Percentiles rank a stretch among this genome's conserved stretches.
Conservation (phyloP, 2,329 filamentous ascomycete genomes). For the Acarospora socialis region DNA sequence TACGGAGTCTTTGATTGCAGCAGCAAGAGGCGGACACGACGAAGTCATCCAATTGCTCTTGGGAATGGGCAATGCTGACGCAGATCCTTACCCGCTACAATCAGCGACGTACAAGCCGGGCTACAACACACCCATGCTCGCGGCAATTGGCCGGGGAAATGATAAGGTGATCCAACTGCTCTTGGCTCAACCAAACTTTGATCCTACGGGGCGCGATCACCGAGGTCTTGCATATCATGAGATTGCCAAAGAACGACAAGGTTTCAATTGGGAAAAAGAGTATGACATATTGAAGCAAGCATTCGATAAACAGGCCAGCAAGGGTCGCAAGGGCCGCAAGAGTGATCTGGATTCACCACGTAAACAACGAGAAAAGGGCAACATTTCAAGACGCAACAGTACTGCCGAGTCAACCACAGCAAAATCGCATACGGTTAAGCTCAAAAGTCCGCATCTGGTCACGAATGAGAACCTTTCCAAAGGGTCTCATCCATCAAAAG, state of each 20-base stretch:
- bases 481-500: not conserved
- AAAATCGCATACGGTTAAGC: too few species aligned
- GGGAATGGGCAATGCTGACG: slow-evolving; percentile 50
- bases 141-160: slow-evolving; percentile 80
- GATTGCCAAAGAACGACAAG: slow-evolving; percentile 66
- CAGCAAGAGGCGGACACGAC: slow-evolving; percentile 81
- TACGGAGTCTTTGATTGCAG: slow-evolving; percentile 75
- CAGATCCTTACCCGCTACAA: slow-evolving; percentile 53
- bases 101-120: slow-evolving; percentile 42
- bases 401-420: too few species aligned
- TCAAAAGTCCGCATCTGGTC: slow-evolving; percentile 1
- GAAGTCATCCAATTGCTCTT: slow-evolving; percentile 68
- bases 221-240: slow-evolving; percentile 75
- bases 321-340: slow-evolving; percentile 14
- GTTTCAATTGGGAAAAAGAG: slow-evolving; percentile 83
- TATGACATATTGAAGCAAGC: slow-evolving; percentile 62
- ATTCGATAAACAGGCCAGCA: slow-evolving; percentile 26
- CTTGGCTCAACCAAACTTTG: slow-evolving; percentile 62
- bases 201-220: slow-evolving; percentile 61
- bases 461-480: slow-evolving; percentile 4
- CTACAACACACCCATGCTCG: slow-evolving; percentile 81
- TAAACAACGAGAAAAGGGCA: not conserved
- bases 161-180: slow-evolving; percentile 71
- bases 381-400: too few species aligned
- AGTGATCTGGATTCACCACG: not conserved